Evolutionary conservation across 495 filamentous ascomycete species (phyloP).

Genomic region (Trichoderma gamsii): DNA sequence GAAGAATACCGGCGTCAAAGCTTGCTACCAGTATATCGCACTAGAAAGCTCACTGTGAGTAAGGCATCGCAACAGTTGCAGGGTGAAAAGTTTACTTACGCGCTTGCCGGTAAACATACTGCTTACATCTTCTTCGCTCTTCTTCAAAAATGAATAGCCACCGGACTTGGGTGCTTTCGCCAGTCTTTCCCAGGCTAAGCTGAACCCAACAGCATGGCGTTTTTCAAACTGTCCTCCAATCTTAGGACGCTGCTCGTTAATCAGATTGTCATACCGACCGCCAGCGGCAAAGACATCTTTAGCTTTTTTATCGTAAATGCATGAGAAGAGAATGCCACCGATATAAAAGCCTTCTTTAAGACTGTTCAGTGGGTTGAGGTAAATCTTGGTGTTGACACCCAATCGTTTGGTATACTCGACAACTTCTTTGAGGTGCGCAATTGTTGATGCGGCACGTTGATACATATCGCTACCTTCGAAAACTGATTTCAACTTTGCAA

Average conservation of each 20-base stretch:
- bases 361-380: constrained; percentile 77
- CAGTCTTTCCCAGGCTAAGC: constrained; percentile 80
- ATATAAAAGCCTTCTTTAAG: constrained; percentile 90
- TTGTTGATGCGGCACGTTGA: constrained; percentile 61
- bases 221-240: constrained; percentile 45
- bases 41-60: constrained; percentile 26
- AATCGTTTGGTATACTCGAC: constrained; percentile 70
- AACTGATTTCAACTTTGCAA: constrained; percentile 61
- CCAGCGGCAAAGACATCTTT: constrained; percentile 89
- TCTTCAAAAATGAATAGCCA: constrained; percentile 61
- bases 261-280: constrained; percentile 84
- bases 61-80: constrained; percentile 16
- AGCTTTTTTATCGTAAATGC: constrained; percentile 76
- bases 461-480: constrained; percentile 65
- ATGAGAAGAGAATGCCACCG: constrained; percentile 85
- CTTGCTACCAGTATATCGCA: constrained; percentile 88
- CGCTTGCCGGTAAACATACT: constrained; percentile 57
- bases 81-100: constrained; percentile 37
- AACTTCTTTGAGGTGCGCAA: constrained; percentile 72
- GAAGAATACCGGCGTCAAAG: constrained; percentile 71
- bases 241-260: constrained; percentile 61
- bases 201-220: constrained; percentile 83
- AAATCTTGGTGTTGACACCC: constrained; percentile 69
- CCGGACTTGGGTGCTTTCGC: constrained; percentile 58
- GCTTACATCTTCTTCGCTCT: constrained; percentile 48